phyloP scores from a whole-genome alignment of 2,329 filamentous ascomycete species.

The Geoglossum cookeanum region DNA sequence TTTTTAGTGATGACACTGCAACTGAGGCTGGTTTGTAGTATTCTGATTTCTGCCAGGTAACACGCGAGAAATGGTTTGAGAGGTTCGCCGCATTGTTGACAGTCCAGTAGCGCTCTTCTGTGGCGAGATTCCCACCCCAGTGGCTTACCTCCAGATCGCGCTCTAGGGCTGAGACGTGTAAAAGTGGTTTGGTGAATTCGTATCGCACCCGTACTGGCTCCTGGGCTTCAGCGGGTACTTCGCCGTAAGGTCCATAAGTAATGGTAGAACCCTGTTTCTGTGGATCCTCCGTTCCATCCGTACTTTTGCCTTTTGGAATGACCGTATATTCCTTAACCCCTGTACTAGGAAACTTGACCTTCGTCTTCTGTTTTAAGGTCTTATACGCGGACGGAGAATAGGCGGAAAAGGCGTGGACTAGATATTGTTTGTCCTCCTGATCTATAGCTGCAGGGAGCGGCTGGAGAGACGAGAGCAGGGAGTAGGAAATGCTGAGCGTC shows the following conservation, averaged over 20 bases:
- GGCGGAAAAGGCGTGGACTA: slow-evolving; percentile 69
- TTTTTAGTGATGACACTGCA: slow-evolving; percentile 63
- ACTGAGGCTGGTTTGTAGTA: slow-evolving; percentile 36
- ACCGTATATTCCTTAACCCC: slow-evolving; percentile 75
- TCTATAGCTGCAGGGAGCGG: slow-evolving; percentile 66
- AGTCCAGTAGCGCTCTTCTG: slow-evolving; percentile 84
- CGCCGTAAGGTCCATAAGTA: slow-evolving; percentile 76
- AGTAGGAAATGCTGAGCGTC: slow-evolving; percentile 75
- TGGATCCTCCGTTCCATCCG: slow-evolving; percentile 45
- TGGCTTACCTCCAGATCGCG: slow-evolving; percentile 90
- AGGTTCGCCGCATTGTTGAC: slow-evolving; percentile 66
- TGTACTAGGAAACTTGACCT: slow-evolving; percentile 66
- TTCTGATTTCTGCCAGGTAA: slow-evolving; percentile 26
- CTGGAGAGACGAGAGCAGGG: slow-evolving; percentile 55
- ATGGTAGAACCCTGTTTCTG: slow-evolving; percentile 70
- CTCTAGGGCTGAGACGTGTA: slow-evolving; percentile 60
- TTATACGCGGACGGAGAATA: slow-evolving; percentile 70
- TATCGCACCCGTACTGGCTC: slow-evolving; percentile 64
- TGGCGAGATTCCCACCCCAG: slow-evolving; percentile 92
- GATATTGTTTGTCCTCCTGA: slow-evolving; percentile 76
- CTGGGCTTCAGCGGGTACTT: slow-evolving; percentile 57
- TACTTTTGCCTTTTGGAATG: slow-evolving; percentile 41
- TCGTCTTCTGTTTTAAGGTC: slow-evolving; percentile 89
- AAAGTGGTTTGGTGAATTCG: slow-evolving; percentile 85
- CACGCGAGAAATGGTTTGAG: slow-evolving; percentile 31